Percentiles rank a stretch among this genome's conserved stretches.
These are phyloP conservation scores for Puccinia hordei DNA, from an alignment of 1,284 basidiomycete species.

Conservation along the genomic window DNA sequence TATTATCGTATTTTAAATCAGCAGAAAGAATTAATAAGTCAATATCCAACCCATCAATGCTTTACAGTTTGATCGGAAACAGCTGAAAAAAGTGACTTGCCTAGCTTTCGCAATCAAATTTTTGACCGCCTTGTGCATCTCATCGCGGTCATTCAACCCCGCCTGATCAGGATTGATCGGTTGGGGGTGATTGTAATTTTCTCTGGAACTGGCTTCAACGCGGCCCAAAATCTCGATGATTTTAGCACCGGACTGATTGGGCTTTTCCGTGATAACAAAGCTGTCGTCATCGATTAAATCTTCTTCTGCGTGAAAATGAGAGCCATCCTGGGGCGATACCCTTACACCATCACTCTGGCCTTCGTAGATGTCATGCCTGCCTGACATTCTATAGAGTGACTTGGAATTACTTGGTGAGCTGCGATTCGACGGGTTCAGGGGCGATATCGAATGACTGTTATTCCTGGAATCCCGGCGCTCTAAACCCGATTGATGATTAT, in stretches of 20 bases:
- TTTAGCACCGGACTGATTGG: not conserved
- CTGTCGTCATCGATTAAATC: constrained; percentile 17
- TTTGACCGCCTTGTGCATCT: constrained; percentile 40
- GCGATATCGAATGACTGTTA: constrained; percentile 15
- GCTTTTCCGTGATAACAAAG: constrained; percentile 37
- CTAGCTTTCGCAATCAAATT: constrained; percentile 41
- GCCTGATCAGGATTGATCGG: not conserved
- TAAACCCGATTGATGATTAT: constrained; percentile 16
- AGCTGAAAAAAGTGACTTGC: constrained; percentile 4
- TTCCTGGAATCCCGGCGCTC: constrained; percentile 16
- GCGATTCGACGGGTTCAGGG: not conserved
- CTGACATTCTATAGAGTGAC: constrained; percentile 41
- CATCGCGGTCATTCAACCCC: not conserved
- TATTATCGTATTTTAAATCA: not conserved
- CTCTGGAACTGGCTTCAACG: constrained; percentile 35
- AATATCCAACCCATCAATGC: not conserved
- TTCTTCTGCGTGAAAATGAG: not conserved
- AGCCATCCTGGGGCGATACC: not conserved
- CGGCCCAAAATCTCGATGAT: constrained; percentile 31
- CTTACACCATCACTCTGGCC: not conserved
- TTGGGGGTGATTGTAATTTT: constrained; percentile 5
- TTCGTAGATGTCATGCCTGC: constrained; percentile 6
- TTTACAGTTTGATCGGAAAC: not conserved
- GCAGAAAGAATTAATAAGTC: too few species aligned
- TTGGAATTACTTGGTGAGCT: constrained; percentile 8